Evolutionary conservation across 176 grass and related monocot species (phyloP), one percentile per base, ranked within the genome.

Genomic region (Musa troglodytarum): DNA sequence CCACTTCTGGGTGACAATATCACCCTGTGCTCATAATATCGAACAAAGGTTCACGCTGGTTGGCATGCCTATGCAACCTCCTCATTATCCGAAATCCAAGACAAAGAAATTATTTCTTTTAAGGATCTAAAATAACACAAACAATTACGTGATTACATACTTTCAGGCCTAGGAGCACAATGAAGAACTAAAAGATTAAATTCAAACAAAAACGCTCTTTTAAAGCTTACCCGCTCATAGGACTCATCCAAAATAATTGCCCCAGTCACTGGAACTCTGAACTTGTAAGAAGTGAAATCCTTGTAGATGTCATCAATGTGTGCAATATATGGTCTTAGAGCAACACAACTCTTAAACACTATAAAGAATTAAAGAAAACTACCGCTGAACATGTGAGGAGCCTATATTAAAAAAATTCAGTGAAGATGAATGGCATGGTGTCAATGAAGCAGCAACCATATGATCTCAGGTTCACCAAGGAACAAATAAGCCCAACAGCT

Each of bases 301-400:
- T 90, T 93, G 90, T 93, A 90, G 76, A 93, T 98, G 34, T 93
- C 90, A 62, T 98, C 90, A 10, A 98, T 85, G 61, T 98, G 88
- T 21, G 86, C 88, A 51, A 90, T 92, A 79, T 98, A 98, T 58
- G 94, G 94, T 80, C 88, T 89, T 78, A 98, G 72, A 25, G 88
- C 88, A 80, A 84, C 81, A 53, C 94, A 98, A 84, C 85, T 98
- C 81, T 98, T 85, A 74, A 98, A 98, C 94, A 98, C 90, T 98
- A 63, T 55, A 75, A 65, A 25, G 22, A 56, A 69, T 61, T 52
- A 65, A 56, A 12, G 22, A 76, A 79, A 49, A 56, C 51, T 34
- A 25, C 13, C 69, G 74, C 13, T 22, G 43, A 24, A 20, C 2
- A 83, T 64, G 49, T 77, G 14, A 77, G 20, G 53, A 10, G 22